Evolutionary conservation across 306 rosid species (phyloP).

Genomic region (Rosa persica): DNA sequence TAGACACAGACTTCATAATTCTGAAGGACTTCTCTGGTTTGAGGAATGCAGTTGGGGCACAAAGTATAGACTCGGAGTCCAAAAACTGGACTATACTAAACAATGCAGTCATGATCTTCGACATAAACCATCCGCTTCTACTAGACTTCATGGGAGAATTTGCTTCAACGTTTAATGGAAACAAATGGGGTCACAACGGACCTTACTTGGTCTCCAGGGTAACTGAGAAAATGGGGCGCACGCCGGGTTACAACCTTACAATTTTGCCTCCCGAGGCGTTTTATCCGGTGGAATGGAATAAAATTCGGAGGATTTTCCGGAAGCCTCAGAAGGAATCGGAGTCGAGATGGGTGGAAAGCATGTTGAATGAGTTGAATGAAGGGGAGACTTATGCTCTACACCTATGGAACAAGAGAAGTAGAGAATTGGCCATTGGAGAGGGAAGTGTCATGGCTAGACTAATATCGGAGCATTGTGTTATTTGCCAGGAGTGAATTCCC

Average conservation of each 20-base stretch:
- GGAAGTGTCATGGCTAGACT: conserved; percentile 51
- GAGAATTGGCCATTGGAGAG: conserved; percentile 39
- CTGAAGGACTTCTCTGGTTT: conserved; percentile 38
- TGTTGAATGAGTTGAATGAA: conserved; percentile 32
- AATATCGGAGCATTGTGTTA: conserved; percentile 37
- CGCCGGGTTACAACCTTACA: conserved; percentile 32
- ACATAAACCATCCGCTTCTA: conserved; percentile 54
- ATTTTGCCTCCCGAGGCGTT: conserved; percentile 50
- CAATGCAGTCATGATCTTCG: conserved; percentile 49
- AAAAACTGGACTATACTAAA: conserved; percentile 49
- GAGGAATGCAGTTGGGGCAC: conserved; percentile 59
- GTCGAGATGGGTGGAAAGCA: conserved; percentile 40
- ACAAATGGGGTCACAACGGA: conserved; percentile 32
- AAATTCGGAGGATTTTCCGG: conserved; percentile 30
- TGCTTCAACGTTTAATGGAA: conserved; percentile 38
- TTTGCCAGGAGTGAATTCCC: conserved; percentile 20
- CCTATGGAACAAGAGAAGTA: conserved; percentile 53
- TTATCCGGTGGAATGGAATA: conserved; percentile 50
- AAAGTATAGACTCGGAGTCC: conserved; percentile 29
- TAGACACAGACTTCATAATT: conserved; percentile 44
- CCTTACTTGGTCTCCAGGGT: conserved; percentile 66
- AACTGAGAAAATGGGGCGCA: conserved; percentile 30
- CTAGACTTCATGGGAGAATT: conserved; percentile 42
- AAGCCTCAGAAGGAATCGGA: conserved; percentile 35
- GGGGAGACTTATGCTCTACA: conserved; percentile 48